A percentile compares a stretch with the other conserved stretches of the same genome.
Evolutionary conservation across 2,329 filamentous ascomycete species (phyloP).

Genomic region (Colletotrichum limetticola): DNA sequence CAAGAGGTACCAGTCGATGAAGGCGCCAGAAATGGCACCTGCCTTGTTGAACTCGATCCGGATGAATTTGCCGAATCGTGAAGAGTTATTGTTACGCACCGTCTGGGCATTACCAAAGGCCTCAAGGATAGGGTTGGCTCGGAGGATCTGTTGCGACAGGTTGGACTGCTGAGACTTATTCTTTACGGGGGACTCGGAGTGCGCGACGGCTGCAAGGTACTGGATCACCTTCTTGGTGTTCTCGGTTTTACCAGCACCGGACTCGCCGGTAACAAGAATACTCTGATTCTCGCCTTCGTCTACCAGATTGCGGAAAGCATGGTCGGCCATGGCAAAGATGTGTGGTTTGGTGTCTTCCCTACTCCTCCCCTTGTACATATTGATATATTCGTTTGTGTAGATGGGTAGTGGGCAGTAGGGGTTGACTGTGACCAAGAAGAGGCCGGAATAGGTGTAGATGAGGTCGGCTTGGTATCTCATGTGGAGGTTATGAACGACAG

Average conservation of each 20-base stretch:
- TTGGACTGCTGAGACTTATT: constrained; percentile 76
- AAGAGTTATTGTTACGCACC: constrained; percentile 97
- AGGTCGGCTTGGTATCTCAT: constrained; percentile 95
- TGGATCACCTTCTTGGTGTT: constrained; percentile 99
- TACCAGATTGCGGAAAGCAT: constrained; percentile 94
- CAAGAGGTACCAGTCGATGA: constrained; percentile 97
- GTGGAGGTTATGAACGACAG: constrained; percentile 96
- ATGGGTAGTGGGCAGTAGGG: constrained; percentile 96
- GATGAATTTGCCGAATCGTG: constrained; percentile 98
- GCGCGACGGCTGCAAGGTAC: constrained; percentile 94
- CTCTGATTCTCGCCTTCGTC: constrained; percentile 97
- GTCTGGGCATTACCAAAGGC: constrained; percentile 98
- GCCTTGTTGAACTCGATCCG: constrained; percentile 91
- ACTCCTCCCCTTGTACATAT: constrained; percentile 94
- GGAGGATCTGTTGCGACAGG: constrained; percentile 93
- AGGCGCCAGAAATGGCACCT: constrained; percentile 93
- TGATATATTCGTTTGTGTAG: constrained; percentile 95
- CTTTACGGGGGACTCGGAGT: constrained; percentile 78
- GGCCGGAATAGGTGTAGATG: constrained; percentile 97
- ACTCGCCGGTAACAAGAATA: constrained; percentile 97
- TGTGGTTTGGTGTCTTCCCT: constrained; percentile 96
- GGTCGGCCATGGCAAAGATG: constrained; percentile 97
- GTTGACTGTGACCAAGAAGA: constrained; percentile 97
- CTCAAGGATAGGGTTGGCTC: constrained; percentile 97
- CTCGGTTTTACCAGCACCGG: constrained; percentile 97